These are phyloP conservation scores for Phytopythium boreale DNA, from an alignment of 352 stramenopile genomes.

Conservation along the genomic window DNA sequence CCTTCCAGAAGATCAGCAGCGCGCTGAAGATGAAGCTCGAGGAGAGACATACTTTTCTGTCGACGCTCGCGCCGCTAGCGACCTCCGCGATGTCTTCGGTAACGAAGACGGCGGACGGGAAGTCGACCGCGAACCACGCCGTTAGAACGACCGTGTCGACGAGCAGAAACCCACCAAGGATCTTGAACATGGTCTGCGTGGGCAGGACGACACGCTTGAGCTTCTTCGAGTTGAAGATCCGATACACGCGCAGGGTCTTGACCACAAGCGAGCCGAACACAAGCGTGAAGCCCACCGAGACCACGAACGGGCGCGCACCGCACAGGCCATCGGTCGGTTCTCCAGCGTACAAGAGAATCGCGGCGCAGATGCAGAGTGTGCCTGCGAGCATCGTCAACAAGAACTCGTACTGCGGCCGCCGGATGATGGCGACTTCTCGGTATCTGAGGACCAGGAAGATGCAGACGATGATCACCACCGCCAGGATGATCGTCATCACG, in stretches of 20 bases:
- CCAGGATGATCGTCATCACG: constrained; percentile 15
- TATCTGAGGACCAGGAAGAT: constrained; percentile 24
- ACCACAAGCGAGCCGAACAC: constrained; percentile 46
- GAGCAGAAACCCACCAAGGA: constrained; percentile 27
- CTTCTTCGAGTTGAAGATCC: constrained; percentile 33
- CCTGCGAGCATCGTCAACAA: constrained; percentile 49
- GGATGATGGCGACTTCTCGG: constrained; percentile 34
- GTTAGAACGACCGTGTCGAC: constrained; percentile 35
- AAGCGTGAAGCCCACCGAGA: constrained; percentile 44
- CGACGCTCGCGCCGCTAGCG: constrained; percentile 23
- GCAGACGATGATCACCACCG: constrained; percentile 5
- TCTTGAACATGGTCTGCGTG: constrained; percentile 35
- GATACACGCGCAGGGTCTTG: constrained; percentile 56
- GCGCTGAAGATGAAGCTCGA: constrained; percentile 50
- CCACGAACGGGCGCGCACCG: constrained; percentile 20
- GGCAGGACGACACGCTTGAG: constrained; percentile 48
- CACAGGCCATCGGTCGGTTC: constrained; percentile 34
- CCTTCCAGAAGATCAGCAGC: constrained; percentile 58
- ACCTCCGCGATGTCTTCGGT: constrained; percentile 5
- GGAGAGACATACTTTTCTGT: constrained; percentile 22
- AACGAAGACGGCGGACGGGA: constrained; percentile 10
- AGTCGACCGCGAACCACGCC: constrained; percentile 25
- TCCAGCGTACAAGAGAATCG: constrained; percentile 37
- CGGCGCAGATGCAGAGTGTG: constrained; percentile 41
- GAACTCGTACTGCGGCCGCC: constrained; percentile 57